Conservation (phyloP, 2,329 filamentous ascomycete genomes). For the Aureobasidium subglaciale region DNA sequence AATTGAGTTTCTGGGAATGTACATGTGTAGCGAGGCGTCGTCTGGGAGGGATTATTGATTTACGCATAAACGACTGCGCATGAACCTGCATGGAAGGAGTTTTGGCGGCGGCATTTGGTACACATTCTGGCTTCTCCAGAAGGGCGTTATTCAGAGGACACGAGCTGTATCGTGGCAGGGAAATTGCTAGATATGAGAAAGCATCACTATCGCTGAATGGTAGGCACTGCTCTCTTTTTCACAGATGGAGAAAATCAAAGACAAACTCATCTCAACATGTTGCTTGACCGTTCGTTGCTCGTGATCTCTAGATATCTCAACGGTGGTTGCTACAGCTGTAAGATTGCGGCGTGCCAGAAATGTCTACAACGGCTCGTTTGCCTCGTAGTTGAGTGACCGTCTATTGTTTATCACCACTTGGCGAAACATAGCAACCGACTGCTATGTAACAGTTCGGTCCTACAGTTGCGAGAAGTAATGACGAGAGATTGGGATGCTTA, state of each 20-base stretch:
- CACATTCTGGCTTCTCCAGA: neutral
- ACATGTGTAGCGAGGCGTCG: constrained; percentile 12
- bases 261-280: neutral
- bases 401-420: neutral
- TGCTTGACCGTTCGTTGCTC: constrained; percentile 2
- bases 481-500: neutral
- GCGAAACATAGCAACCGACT: neutral
- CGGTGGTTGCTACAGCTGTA: constrained; percentile 8
- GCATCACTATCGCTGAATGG: neutral
- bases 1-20: constrained; percentile 15
- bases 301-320: constrained; percentile 1
- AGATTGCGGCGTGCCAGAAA: neutral
- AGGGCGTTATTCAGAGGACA: neutral
- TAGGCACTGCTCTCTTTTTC: neutral
- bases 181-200: neutral
- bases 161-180: constrained; percentile 2
- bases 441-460: neutral
- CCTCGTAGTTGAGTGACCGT: neutral
- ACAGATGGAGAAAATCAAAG: neutral
- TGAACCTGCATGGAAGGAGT: constrained; percentile 11
- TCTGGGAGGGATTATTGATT: constrained; percentile 9
- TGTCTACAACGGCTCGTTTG: constrained; percentile 1
- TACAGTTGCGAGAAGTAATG: neutral
- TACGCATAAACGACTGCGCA: constrained; percentile 9
- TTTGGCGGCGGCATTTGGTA: neutral